Percentiles rank a stretch among this genome's conserved stretches.
phyloP scores from a whole-genome alignment of 75 land plant genomes.

The Selaginella moellendorffii region DNA sequence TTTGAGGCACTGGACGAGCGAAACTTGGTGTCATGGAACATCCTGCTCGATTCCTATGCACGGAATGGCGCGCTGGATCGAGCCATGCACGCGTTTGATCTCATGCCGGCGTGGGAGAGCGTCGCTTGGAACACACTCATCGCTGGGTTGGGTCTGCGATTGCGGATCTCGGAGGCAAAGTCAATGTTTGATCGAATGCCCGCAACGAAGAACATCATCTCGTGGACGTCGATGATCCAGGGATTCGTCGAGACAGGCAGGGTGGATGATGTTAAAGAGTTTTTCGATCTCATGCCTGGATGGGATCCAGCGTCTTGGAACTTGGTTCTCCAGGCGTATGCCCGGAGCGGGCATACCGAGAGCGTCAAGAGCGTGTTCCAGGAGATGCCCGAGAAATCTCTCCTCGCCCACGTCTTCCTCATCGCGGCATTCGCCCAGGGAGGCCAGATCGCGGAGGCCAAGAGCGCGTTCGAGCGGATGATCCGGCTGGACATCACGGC shows the following conservation, averaged over 20 bases:
- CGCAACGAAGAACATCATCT: not conserved
- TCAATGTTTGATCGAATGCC: not conserved
- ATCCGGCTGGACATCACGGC: not conserved
- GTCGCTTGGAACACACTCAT: not conserved
- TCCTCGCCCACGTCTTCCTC: not conserved
- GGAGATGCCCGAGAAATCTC: not conserved
- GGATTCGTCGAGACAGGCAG: not conserved
- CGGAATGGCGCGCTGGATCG: not conserved
- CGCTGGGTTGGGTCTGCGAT: not conserved
- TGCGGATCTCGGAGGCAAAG: not conserved
- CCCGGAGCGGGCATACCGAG: not conserved
- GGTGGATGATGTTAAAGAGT: not conserved
- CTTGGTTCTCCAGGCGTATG: not conserved
- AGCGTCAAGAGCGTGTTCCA: not conserved
- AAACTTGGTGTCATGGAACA: not conserved
- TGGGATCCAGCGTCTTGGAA: slow-evolving; percentile 1
- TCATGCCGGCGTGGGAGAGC: not conserved
- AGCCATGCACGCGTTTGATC: not conserved
- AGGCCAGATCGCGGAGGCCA: not conserved
- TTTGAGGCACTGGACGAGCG: not conserved
- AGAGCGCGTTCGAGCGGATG: not conserved
- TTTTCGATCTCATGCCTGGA: not conserved
- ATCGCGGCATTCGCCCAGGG: not conserved
- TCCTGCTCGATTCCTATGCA: not conserved
- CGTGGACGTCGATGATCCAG: not conserved